phyloP scores from a whole-genome alignment of 1,284 basidiomycete species.

The Irpex sp. region DNA sequence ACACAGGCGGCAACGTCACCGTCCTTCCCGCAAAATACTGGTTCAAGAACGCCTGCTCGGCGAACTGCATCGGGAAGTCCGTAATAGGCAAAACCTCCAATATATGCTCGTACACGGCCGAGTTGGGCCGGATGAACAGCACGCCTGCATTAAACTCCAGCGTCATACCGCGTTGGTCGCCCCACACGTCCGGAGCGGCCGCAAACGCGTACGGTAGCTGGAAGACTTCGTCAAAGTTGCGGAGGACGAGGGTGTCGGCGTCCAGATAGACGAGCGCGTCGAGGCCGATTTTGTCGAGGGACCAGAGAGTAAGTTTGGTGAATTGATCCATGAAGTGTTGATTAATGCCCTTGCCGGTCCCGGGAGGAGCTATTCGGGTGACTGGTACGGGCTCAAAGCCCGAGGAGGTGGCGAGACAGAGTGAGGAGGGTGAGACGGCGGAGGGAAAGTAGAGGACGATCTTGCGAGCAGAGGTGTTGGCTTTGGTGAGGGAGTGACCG shows the following conservation, averaged over 20 bases:
- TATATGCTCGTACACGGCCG: constrained; percentile 32
- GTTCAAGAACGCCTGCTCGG: constrained; percentile 46
- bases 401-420: constrained; percentile 35
- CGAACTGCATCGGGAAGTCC: constrained; percentile 31
- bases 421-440: constrained; percentile 33
- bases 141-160: constrained; percentile 43
- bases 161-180: constrained; percentile 32
- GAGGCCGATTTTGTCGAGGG: constrained; percentile 30
- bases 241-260: constrained; percentile 38
- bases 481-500: constrained; percentile 35
- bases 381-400: constrained; percentile 39
- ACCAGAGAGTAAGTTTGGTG: constrained; percentile 43
- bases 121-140: constrained; percentile 33
- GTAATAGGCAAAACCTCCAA: constrained; percentile 30
- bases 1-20: constrained; percentile 40
- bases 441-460: constrained; percentile 38
- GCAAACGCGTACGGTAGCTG: constrained; percentile 38
- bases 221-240: constrained; percentile 46
- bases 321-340: constrained; percentile 39
- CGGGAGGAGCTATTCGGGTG: constrained; percentile 36
- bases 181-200: constrained; percentile 40
- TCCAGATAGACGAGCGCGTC: constrained; percentile 36
- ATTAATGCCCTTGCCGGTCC: constrained; percentile 31
- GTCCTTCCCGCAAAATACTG: constrained; percentile 35
- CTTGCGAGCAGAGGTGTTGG: constrained; percentile 31